phyloP scores from a whole-genome alignment of 2,329 filamentous ascomycete genomes.

The Zymoseptoria pseudotritici region DNA sequence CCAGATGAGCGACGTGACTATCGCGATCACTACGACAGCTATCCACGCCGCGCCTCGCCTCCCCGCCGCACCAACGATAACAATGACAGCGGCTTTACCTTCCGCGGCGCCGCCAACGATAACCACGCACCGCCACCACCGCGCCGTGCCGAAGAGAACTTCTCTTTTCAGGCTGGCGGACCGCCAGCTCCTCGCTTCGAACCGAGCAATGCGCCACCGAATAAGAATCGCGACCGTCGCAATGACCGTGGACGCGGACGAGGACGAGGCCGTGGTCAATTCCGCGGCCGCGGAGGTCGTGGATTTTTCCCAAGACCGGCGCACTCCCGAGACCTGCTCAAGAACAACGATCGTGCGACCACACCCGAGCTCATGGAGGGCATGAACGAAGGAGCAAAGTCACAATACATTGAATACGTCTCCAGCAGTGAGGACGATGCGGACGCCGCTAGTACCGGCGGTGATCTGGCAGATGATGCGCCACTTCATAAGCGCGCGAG shows the following conservation, averaged over 20 bases:
- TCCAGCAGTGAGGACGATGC: slow-evolving; percentile 31
- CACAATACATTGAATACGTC: slow-evolving; percentile 38
- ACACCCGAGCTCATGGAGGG: slow-evolving; percentile 41
- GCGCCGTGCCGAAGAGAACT: slow-evolving; percentile 14
- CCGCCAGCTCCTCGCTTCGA: slow-evolving; percentile 18
- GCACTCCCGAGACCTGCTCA: slow-evolving; percentile 40
- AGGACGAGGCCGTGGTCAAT: slow-evolving; percentile 8
- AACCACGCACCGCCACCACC: slow-evolving; percentile 4
- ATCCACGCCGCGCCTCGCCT: background rate
- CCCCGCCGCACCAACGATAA: slow-evolving; percentile 1
- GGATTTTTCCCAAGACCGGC: slow-evolving; percentile 28
- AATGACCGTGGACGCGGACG: slow-evolving; percentile 1
- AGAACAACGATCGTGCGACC: slow-evolving; percentile 30
- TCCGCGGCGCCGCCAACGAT: slow-evolving; percentile 19
- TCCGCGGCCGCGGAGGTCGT: slow-evolving; percentile 5
- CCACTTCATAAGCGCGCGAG: slow-evolving; percentile 27
- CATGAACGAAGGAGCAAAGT: slow-evolving; percentile 32
- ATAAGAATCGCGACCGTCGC: background rate
- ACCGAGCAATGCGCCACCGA: slow-evolving; percentile 3
- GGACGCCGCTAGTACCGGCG: slow-evolving; percentile 19
- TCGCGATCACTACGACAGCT: slow-evolving; percentile 1
- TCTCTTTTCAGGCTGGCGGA: slow-evolving; percentile 19
- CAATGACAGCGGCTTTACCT: slow-evolving; percentile 15
- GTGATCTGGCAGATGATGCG: slow-evolving; percentile 17
- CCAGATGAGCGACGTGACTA: background rate